Conservation (phyloP, 1,139 yeast genomes). For the Hansenula anomala region DNA sequence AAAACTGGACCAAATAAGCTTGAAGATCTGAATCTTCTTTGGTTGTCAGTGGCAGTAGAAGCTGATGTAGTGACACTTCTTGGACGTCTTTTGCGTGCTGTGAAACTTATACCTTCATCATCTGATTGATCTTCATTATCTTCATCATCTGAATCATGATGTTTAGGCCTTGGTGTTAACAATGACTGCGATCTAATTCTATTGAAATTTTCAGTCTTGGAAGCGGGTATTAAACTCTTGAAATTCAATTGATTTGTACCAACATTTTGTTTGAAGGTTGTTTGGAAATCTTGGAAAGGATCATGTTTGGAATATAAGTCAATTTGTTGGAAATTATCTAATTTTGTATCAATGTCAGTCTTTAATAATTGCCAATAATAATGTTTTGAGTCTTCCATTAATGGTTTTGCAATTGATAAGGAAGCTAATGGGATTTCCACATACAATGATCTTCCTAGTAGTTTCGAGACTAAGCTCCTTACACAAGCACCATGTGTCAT, state of each 20-base stretch:
- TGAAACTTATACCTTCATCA: constrained; percentile 20
- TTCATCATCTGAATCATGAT: constrained; percentile 3
- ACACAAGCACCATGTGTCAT: constrained; percentile 25
- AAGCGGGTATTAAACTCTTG: constrained; percentile 10
- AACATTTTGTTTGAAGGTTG: constrained; percentile 12
- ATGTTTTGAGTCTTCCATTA: constrained; percentile 4
- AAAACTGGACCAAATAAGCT: constrained; percentile 20
- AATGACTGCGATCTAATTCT: constrained; percentile 20
- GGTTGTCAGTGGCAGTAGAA: constrained; percentile 2
- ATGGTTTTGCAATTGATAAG: constrained; percentile 19
- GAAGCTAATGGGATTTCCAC: constrained; percentile 23
- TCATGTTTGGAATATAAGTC: constrained; percentile 16
- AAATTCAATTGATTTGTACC: constrained; percentile 14
- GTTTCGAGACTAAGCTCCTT: constrained; percentile 19
- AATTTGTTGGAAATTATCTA: constrained; percentile 8
- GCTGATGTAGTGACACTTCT: constrained; percentile 5
- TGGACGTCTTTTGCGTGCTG: constrained; percentile 11
- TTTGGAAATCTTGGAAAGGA: constrained; percentile 20
- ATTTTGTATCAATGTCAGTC: constrained; percentile 20
- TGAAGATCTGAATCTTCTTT: constrained; percentile 21
- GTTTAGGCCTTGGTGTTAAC: constrained; percentile 7
- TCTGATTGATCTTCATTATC: constrained; percentile 12
- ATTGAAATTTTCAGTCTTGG: constrained; percentile 10
- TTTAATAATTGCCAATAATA: constrained; percentile 18
- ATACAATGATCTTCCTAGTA: constrained; percentile 19